These are phyloP conservation scores for Aureobasidium sp. DNA, from an alignment of 2,329 filamentous ascomycete species.

Conservation along the genomic window DNA sequence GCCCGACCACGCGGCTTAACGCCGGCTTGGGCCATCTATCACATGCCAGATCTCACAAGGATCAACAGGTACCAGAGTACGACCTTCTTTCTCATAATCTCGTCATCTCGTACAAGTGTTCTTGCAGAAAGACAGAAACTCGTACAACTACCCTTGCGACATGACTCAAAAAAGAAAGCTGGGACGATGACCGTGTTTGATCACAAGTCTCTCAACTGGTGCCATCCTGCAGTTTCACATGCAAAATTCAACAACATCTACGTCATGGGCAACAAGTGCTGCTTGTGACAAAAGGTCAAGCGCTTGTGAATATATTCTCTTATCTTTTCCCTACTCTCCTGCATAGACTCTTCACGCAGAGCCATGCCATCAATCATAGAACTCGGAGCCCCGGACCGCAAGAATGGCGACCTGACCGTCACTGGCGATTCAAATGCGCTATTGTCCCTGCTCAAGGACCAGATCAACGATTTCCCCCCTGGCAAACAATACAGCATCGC, in stretches of 20 bases:
- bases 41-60: background rate
- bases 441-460: background rate
- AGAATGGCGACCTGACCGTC: background rate
- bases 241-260: background rate
- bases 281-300: background rate
- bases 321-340: background rate
- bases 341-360: background rate
- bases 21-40: background rate
- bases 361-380: background rate
- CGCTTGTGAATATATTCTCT: background rate
- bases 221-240: background rate
- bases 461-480: constrained; percentile 2
- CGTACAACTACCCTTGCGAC: background rate
- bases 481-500: constrained; percentile 18
- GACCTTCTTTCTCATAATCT: background rate
- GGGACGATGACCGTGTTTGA: background rate
- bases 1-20: background rate
- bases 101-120: background rate
- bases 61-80: background rate
- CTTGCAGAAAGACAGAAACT: background rate
- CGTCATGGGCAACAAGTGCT: background rate
- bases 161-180: too few species aligned
- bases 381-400: background rate
- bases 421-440: background rate
- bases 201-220: background rate